Evolutionary conservation across 2,329 filamentous ascomycete species (phyloP).

Genomic region (Colletotrichum tropicicola): DNA sequence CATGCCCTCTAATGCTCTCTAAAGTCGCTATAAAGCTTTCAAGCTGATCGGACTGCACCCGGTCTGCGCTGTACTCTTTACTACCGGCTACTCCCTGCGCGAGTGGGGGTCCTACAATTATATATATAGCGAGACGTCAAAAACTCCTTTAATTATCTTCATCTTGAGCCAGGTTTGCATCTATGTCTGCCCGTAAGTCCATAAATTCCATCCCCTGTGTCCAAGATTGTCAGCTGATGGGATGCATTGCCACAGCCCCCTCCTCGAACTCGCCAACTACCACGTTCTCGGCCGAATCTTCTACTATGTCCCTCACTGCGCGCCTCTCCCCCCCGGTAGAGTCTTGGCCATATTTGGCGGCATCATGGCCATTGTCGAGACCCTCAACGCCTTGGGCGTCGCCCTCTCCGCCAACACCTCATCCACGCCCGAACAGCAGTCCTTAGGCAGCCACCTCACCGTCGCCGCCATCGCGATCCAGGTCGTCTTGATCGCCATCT

Average conservation of each 20-base stretch:
- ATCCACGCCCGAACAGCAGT: slow-evolving; percentile 36
- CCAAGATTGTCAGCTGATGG: background rate
- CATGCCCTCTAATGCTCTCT: background rate
- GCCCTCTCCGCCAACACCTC: slow-evolving; percentile 48
- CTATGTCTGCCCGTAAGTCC: slow-evolving; percentile 47
- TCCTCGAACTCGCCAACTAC: slow-evolving; percentile 72
- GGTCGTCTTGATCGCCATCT: slow-evolving; percentile 54
- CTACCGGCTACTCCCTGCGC: slow-evolving; percentile 61
- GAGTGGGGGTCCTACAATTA: slow-evolving; percentile 60
- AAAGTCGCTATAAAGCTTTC: slow-evolving; percentile 61
- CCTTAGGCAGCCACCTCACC: slow-evolving; percentile 46
- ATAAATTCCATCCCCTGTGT: background rate
- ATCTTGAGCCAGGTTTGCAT: slow-evolving; percentile 52
- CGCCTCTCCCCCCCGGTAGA: slow-evolving; percentile 58
- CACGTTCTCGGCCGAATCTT: slow-evolving; percentile 69
- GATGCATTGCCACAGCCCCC: slow-evolving; percentile 49
- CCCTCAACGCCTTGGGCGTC: slow-evolving; percentile 55
- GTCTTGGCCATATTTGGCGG: slow-evolving; percentile 57
- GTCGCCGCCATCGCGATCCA: slow-evolving; percentile 56
- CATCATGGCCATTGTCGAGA: slow-evolving; percentile 55
- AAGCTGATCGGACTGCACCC: slow-evolving; percentile 59
- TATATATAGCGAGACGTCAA: slow-evolving; percentile 38
- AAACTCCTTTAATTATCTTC: slow-evolving; percentile 46
- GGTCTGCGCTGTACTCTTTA: slow-evolving; percentile 58
- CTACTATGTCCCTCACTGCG: slow-evolving; percentile 68